phyloP scores from a whole-genome alignment of 768 basidiomycete genomes.

The Auriscalpium orientale region DNA sequence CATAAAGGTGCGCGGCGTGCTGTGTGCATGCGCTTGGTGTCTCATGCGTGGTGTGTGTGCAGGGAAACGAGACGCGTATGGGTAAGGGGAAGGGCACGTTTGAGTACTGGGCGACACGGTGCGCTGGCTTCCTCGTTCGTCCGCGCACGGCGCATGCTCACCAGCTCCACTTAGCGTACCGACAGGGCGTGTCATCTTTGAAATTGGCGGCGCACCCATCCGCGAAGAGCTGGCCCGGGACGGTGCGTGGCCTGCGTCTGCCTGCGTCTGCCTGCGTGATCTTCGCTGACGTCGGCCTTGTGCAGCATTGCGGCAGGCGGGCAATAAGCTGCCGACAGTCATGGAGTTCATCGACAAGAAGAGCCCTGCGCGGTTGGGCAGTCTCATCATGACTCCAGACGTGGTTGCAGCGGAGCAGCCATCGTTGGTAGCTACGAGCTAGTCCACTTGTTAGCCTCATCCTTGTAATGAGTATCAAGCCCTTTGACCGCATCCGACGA shows the following conservation, averaged over 20 bases:
- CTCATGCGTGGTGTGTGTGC: not conserved
- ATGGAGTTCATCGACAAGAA: constrained; percentile 78
- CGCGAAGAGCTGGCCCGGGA: constrained; percentile 91
- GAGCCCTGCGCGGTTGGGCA: constrained; percentile 70
- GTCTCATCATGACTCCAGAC: constrained; percentile 36
- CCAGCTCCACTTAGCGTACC: constrained; percentile 51
- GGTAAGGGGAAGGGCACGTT: constrained; percentile 98
- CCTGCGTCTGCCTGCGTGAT: not conserved
- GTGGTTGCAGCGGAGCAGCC: not conserved
- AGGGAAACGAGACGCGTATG: constrained; percentile 99
- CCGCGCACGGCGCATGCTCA: not conserved
- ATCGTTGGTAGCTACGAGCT: not conserved
- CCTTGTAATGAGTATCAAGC: too few species aligned
- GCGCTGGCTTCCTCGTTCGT: constrained; percentile 16
- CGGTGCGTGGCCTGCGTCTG: constrained; percentile 40
- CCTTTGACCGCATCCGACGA: too few species aligned
- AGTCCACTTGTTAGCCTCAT: too few species aligned
- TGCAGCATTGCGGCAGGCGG: constrained; percentile 80
- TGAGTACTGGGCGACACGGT: constrained; percentile 96
- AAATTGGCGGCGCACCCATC: constrained; percentile 85
- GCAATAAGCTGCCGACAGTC: constrained; percentile 76
- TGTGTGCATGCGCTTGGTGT: not conserved
- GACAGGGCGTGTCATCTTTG: constrained; percentile 85
- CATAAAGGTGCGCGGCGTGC: constrained; percentile 62
- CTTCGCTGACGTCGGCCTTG: not conserved